Percentiles rank a stretch among this genome's conserved stretches.
Evolutionary conservation across 768 basidiomycete genomes (phyloP).

Genomic region (Hygrophoropsis aurantiaca): DNA sequence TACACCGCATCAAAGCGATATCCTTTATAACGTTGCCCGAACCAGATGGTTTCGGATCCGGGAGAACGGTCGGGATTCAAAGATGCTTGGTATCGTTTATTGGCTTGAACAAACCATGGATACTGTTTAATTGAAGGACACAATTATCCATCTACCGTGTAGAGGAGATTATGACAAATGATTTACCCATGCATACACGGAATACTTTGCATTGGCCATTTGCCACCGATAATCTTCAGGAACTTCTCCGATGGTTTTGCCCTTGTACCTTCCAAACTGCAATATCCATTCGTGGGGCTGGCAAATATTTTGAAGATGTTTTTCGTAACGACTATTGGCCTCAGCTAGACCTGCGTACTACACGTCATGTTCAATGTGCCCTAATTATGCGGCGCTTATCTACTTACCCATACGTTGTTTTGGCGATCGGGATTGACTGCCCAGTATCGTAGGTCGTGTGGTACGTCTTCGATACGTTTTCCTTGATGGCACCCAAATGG

Average conservation of each 20-base stretch:
- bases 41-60: constrained; percentile 21
- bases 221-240: constrained; percentile 15
- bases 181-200: constrained; percentile 6
- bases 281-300: constrained; percentile 9
- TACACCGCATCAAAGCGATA: constrained; percentile 12
- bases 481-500: constrained; percentile 4
- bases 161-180: no score
- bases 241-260: constrained; percentile 10
- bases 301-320: constrained; percentile 7
- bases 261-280: constrained; percentile 1
- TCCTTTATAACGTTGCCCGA: constrained; percentile 16
- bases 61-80: constrained; percentile 16
- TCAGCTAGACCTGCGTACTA: constrained; percentile 8
- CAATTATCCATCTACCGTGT: no score
- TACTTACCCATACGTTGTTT: constrained; percentile 12
- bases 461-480: constrained; percentile 1
- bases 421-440: background rate
- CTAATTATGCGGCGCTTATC: background rate
- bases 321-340: constrained; percentile 14
- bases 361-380: background rate
- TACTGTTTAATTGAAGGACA: no score
- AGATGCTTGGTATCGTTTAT: constrained; percentile 12
- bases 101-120: constrained; percentile 11
- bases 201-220: constrained; percentile 5
- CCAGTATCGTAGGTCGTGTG: constrained; percentile 8